These are phyloP conservation scores for Ampelomyces quisqualis DNA, from an alignment of 2,329 filamentous ascomycete genomes.

Conservation along the genomic window DNA sequence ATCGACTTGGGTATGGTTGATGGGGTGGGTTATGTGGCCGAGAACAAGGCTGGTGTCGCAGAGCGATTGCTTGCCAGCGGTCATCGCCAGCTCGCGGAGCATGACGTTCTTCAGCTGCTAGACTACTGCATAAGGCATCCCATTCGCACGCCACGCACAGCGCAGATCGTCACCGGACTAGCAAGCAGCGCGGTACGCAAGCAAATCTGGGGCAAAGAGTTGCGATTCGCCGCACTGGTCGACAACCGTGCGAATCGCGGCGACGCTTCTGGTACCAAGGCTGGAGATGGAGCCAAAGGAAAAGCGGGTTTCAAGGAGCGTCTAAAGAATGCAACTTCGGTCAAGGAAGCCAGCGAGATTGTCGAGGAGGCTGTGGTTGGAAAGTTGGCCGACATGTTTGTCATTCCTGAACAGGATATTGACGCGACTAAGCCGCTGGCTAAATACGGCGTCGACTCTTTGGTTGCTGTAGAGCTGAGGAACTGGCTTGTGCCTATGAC, in stretches of 20 bases:
- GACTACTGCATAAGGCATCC: constrained; percentile 12
- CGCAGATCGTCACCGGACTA: too few relatives aligned
- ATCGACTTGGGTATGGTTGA: constrained; percentile 20
- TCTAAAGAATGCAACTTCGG: constrained; percentile 6
- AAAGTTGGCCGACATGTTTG: constrained; percentile 14
- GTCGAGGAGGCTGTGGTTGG: constrained; percentile 15
- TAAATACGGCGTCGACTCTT: constrained; percentile 21
- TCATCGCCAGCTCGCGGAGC: too few relatives aligned
- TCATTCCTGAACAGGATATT: constrained; percentile 21
- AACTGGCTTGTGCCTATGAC: constrained; percentile 12
- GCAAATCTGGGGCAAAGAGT: too few relatives aligned
- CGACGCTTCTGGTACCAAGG: not conserved
- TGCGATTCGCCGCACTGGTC: too few relatives aligned
- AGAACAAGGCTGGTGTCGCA: constrained; percentile 24
- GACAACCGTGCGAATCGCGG: constrained; percentile 11
- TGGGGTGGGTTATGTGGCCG: constrained; percentile 30
- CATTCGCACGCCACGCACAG: too few relatives aligned
- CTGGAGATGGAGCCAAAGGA: constrained; percentile 1
- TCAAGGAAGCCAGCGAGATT: constrained; percentile 11
- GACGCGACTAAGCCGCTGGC: constrained; percentile 20
- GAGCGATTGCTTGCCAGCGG: too few relatives aligned
- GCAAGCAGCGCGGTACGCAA: too few relatives aligned
- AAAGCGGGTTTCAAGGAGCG: constrained; percentile 10
- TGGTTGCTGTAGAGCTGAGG: constrained; percentile 22
- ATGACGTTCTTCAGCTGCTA: constrained; percentile 16